Base-by-base conservation (phyloP, 345 rosid genomes). In the Arabidopsis thaliana region DNA sequence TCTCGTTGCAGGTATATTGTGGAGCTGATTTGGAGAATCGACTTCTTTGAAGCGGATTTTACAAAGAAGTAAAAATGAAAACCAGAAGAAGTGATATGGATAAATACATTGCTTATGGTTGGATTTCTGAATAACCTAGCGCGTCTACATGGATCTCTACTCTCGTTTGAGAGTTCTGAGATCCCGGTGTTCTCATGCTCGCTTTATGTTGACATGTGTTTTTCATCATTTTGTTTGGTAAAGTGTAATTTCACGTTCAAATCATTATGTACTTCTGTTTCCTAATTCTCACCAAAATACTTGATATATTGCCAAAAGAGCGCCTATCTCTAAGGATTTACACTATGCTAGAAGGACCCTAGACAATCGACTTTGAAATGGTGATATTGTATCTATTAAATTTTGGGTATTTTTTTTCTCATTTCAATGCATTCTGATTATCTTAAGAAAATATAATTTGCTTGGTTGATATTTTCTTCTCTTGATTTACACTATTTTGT, bases 171-270 rank as follows among this genome's bases (percentile, higher is more conserved):
- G 80, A 82, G 75, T 67, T 71, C 85, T 49, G 97, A 95, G 73
- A 86, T 95, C 79, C 97, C 0, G 99, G 99, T 59, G 93, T 94
- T 72, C 59, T 87, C 23, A 93, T 90, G 41, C 97, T 91, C 97
- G 97, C 89, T 94, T 57, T 94, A 94, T 22, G 81, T 89, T 38
- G 97, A 96, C 63, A 94, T 90, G 96, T 91, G 98, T 73, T 94
- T 94, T 62, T 91, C 97, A 2, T 81, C 97, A 38, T 94, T 94
- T 82, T 94, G 98, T 78, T 93, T 97, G 98, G 98, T 93, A 87
- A 22, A 82, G 2, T 20, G 25, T 55, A 44, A 24, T 73, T 33
- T 22, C 48, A 23, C 55, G 25, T 5, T 60, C 38, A 7, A 46
- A 1, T 2, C 25, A 20, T 55, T 36, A 3, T 40, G 1, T 23